Conservation (phyloP, 371 early-diverging fungal species). For the Encephalitozoon hellem region DNA sequence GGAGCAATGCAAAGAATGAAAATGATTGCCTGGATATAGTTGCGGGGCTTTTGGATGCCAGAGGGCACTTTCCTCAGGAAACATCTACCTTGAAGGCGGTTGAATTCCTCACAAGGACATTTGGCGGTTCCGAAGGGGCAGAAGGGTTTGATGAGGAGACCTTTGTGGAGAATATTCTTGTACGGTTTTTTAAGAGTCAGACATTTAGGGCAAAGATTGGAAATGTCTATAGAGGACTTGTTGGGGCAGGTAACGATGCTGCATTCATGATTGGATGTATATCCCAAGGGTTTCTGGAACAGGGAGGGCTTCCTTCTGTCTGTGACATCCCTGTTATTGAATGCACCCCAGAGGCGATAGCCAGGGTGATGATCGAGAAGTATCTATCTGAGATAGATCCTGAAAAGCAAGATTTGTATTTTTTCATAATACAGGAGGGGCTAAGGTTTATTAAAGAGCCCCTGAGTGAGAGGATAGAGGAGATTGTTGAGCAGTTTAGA, state of each 20-base stretch:
- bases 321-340: neutral
- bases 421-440: conserved; percentile 42
- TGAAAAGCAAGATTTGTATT: conserved; percentile 19
- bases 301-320: neutral
- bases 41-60: neutral
- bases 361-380: conserved; percentile 17
- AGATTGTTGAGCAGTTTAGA: conserved; percentile 35
- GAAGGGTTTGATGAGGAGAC: neutral
- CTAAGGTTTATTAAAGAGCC: conserved; percentile 9
- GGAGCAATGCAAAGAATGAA: neutral
- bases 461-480: neutral
- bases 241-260: neutral
- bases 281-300: neutral
- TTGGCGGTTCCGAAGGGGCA: neutral
- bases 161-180: neutral
- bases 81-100: neutral
- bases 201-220: neutral
- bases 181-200: conserved; percentile 8
- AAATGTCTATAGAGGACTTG: neutral
- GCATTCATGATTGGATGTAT: conserved; percentile 19
- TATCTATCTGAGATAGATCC: conserved; percentile 32
- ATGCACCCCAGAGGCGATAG: conserved; percentile 1
- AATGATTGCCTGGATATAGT: neutral
- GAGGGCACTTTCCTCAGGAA: neutral
- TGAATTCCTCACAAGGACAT: neutral